A percentile compares a stretch with the other conserved stretches of the same genome.
These are phyloP conservation scores for Malus orientalis DNA, from an alignment of 306 rosid genomes.

Conservation along the genomic window DNA sequence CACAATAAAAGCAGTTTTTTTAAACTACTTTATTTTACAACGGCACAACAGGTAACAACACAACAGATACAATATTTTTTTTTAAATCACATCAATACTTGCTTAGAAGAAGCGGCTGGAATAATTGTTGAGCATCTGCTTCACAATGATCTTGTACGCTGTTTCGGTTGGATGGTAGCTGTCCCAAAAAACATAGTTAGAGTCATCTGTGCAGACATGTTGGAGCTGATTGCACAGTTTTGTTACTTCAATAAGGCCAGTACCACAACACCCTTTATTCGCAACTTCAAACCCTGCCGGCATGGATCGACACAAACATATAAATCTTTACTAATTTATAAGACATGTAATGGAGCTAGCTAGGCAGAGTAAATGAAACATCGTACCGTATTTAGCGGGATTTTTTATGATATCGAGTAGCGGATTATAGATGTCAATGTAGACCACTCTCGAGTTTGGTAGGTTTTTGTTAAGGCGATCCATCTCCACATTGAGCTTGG, in stretches of 20 bases:
- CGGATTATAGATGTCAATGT: slow-evolving; percentile 34
- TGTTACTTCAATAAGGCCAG: slow-evolving; percentile 45
- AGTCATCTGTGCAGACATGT: slow-evolving; percentile 24
- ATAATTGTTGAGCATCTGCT: slow-evolving; percentile 24
- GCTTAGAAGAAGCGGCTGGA: background rate
- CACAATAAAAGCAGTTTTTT: no score
- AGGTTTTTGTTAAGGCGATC: slow-evolving; percentile 13
- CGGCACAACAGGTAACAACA: no score
- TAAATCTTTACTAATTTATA: background rate
- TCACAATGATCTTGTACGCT: slow-evolving; percentile 30
- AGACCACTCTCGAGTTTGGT: slow-evolving; percentile 28
- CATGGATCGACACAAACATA: background rate
- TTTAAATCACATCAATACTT: no score
- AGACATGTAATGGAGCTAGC: background rate
- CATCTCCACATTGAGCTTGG: slow-evolving; percentile 22
- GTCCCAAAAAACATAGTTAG: slow-evolving; percentile 57
- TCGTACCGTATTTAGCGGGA: slow-evolving; percentile 37
- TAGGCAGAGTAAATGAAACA: background rate
- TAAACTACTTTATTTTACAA: no score
- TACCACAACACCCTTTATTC: slow-evolving; percentile 57
- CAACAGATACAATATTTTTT: no score
- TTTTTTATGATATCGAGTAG: slow-evolving; percentile 40
- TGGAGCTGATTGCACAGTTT: slow-evolving; percentile 30
- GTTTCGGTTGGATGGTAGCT: slow-evolving; percentile 60
- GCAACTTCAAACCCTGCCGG: slow-evolving; percentile 40